A percentile compares a stretch with the other conserved stretches of the same genome.
These are phyloP conservation scores for Coemansia sp. DNA, from an alignment of 192 early-diverging fungal genomes.

Conservation along the genomic window DNA sequence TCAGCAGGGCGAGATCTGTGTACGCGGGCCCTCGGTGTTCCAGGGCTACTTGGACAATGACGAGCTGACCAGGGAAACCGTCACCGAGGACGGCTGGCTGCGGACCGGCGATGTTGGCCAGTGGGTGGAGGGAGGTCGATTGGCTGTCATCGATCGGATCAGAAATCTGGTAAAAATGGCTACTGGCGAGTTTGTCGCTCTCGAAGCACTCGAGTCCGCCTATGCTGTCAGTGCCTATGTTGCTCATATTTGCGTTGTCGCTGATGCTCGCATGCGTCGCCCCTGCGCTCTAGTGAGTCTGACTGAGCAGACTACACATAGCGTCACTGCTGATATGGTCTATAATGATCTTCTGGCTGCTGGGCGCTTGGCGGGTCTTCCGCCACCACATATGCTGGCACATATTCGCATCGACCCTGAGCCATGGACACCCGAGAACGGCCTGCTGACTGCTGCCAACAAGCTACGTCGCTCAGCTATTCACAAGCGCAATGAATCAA, in stretches of 20 bases:
- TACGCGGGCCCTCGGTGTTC: conserved; percentile 81
- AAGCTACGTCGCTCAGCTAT: conserved; percentile 88
- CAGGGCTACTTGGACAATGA: conserved; percentile 84
- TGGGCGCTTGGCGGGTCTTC: conserved; percentile 71
- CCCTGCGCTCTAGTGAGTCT: conserved; percentile 73
- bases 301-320: conserved; percentile 53
- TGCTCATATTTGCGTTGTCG: conserved; percentile 77
- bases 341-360: conserved; percentile 33
- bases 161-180: conserved; percentile 95
- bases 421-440: conserved; percentile 92
- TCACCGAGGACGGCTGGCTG: conserved; percentile 87
- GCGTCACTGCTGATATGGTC: conserved; percentile 46
- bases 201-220: conserved; percentile 91
- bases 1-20: conserved; percentile 81
- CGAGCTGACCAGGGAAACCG: conserved; percentile 69
- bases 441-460: conserved; percentile 90
- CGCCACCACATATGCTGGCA: conserved; percentile 72
- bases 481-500: conserved; percentile 61
- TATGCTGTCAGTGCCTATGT: conserved; percentile 83
- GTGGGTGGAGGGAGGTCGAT: conserved; percentile 77
- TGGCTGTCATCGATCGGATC: conserved; percentile 90
- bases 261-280: conserved; percentile 71
- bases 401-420: conserved; percentile 69
- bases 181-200: conserved; percentile 91
- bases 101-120: conserved; percentile 92